Percentiles rank a stretch among this genome's conserved stretches.
phyloP scores from a whole-genome alignment of 352 stramenopile genomes.

The Globisporangium perplexum region DNA sequence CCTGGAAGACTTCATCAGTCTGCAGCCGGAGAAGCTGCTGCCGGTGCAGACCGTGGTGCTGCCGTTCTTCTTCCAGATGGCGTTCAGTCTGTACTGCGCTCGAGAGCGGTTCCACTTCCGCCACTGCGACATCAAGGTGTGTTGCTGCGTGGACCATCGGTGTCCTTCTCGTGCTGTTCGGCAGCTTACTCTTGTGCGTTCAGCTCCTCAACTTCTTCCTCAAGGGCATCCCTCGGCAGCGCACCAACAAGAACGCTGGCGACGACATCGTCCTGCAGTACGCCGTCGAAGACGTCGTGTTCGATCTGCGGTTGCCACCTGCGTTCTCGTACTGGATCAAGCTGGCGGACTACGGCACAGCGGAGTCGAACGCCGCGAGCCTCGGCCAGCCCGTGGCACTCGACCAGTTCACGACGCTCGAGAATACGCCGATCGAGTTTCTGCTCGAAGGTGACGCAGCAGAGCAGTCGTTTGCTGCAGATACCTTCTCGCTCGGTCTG shows the following conservation, averaged over 20 bases:
- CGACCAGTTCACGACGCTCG: conserved; percentile 96
- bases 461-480: conserved; percentile 88
- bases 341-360: conserved; percentile 97
- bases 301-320: conserved; percentile 50
- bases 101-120: conserved; percentile 89
- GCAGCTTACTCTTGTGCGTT: background rate
- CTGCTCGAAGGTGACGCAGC: conserved; percentile 91
- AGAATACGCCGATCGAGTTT: conserved; percentile 97
- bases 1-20: conserved; percentile 93
- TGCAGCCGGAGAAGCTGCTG: conserved; percentile 64
- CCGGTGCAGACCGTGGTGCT: conserved; percentile 47
- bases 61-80: conserved; percentile 97
- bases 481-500: conserved; percentile 95
- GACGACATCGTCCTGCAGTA: conserved; percentile 54
- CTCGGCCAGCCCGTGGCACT: conserved; percentile 90
- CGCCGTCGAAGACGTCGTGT: conserved; percentile 40
- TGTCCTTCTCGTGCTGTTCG: conserved; percentile 3
- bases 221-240: conserved; percentile 59
- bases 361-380: conserved; percentile 84
- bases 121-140: conserved; percentile 97
- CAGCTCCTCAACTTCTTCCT: conserved; percentile 98
- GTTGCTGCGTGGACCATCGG: background rate
- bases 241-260: conserved; percentile 20
- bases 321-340: conserved; percentile 91
- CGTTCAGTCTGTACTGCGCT: conserved; percentile 92